A percentile compares a stretch with the other conserved stretches of the same genome.
These are phyloP conservation scores for Yamagishiella unicocca DNA, from an alignment of 139 green algal species.

Conservation along the genomic window DNA sequence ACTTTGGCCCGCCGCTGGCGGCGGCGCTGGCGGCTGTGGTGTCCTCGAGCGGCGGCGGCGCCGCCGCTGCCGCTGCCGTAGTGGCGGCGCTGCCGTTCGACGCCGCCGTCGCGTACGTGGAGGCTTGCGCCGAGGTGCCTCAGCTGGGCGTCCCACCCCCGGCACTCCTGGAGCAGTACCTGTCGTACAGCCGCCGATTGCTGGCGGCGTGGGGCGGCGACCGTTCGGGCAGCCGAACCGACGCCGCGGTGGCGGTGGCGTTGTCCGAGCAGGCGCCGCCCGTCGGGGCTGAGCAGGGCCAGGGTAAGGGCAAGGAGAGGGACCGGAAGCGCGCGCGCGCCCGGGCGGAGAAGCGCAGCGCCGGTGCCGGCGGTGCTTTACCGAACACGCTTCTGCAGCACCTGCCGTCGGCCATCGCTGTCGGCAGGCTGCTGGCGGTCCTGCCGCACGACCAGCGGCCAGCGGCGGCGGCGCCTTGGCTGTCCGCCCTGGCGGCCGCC, in stretches of 20 bases:
- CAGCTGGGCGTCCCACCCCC: background rate
- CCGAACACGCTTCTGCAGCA: background rate
- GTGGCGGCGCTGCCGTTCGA: background rate
- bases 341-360: background rate
- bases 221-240: no score
- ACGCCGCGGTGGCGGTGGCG: background rate
- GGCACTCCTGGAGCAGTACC: constrained; percentile 22
- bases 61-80: background rate
- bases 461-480: background rate
- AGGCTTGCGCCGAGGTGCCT: background rate
- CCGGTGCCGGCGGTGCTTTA: background rate
- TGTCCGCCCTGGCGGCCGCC: background rate
- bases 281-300: no score
- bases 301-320: background rate
- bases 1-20: background rate
- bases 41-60: background rate
- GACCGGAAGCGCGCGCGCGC: background rate
- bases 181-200: background rate
- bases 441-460: background rate
- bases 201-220: background rate
- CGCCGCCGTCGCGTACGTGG: background rate
- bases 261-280: background rate
- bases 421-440: constrained; percentile 6
- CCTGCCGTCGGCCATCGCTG: background rate
- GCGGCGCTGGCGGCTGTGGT: constrained; percentile 11